Conservation (phyloP, 2,329 filamentous ascomycete genomes). For the Paraphoma chrysanthemicola region DNA sequence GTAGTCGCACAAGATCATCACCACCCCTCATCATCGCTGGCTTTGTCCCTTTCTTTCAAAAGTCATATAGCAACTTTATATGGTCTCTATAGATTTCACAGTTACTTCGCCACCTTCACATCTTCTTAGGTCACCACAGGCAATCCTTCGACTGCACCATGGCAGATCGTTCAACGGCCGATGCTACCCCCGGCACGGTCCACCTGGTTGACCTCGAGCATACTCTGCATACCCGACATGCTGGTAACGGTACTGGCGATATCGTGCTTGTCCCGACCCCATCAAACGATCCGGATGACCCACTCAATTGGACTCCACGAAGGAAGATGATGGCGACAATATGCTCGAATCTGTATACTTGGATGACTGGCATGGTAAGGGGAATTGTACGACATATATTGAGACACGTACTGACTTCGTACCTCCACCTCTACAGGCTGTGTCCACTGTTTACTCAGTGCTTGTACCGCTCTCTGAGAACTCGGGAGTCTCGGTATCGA, state of each 20-base stretch:
- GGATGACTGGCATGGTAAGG: no score
- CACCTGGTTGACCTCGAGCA: constrained; percentile 52
- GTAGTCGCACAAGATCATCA: not conserved
- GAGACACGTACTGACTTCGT: not conserved
- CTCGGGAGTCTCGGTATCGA: constrained; percentile 54
- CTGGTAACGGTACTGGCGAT: constrained; percentile 38
- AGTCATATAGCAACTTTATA: not conserved
- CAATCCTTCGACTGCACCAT: not conserved
- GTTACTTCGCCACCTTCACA: not conserved
- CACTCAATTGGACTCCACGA: constrained; percentile 42
- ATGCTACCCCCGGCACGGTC: constrained; percentile 49
- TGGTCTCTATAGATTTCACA: not conserved
- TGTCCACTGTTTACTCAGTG: constrained; percentile 59
- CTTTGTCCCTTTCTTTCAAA: not conserved
- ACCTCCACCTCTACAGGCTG: constrained; percentile 31
- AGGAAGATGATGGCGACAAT: constrained; percentile 35
- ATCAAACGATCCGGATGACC: constrained; percentile 44
- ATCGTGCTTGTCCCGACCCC: constrained; percentile 52
- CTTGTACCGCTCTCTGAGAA: constrained; percentile 56
- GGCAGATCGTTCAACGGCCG: not conserved
- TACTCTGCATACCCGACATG: constrained; percentile 46
- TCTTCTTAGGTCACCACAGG: not conserved
- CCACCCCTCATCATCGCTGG: not conserved
- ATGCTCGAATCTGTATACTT: constrained; percentile 20
- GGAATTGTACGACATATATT: no score